Evolutionary conservation across 1,284 basidiomycete genomes (phyloP).

Genomic region (Salmacisia buchloeana): DNA sequence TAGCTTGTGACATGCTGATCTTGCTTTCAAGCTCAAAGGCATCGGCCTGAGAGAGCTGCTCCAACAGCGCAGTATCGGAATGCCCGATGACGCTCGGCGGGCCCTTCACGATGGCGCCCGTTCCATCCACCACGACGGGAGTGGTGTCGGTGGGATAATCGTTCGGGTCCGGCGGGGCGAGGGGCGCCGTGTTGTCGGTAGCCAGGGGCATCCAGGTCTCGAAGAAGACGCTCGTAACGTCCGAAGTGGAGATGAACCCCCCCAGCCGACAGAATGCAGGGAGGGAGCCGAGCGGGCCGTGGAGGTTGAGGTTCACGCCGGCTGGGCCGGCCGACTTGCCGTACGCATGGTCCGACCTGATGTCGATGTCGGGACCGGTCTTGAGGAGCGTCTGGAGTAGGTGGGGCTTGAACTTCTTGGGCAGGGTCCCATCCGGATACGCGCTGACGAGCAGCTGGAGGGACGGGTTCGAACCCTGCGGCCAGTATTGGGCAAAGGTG

Average conservation of each 20-base stretch:
- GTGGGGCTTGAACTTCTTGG: not conserved
- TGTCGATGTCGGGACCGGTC: slow-evolving; percentile 10
- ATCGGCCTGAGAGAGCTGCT: not conserved
- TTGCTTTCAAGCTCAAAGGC: not conserved
- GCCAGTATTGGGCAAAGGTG: slow-evolving; percentile 9
- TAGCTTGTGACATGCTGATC: not conserved
- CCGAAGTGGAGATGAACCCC: not conserved
- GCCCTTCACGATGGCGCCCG: not conserved
- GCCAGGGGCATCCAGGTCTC: slow-evolving; percentile 13
- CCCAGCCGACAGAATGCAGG: slow-evolving; percentile 12
- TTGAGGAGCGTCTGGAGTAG: not conserved
- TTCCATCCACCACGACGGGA: not conserved
- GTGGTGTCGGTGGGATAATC: slow-evolving; percentile 12
- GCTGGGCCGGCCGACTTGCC: not conserved
- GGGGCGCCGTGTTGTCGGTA: not conserved
- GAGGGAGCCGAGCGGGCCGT: slow-evolving; percentile 8
- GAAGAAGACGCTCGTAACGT: slow-evolving; percentile 4
- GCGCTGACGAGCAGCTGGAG: slow-evolving; percentile 4
- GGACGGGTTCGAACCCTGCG: slow-evolving; percentile 11
- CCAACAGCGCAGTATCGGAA: no score
- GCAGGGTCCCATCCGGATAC: slow-evolving; percentile 6
- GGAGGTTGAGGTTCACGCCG: not conserved
- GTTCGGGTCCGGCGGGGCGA: slow-evolving; percentile 1
- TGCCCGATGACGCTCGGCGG: no score
- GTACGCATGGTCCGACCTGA: not conserved